Evolutionary conservation across 768 basidiomycete species (phyloP).

Genomic region (Kwoniella sp.): DNA sequence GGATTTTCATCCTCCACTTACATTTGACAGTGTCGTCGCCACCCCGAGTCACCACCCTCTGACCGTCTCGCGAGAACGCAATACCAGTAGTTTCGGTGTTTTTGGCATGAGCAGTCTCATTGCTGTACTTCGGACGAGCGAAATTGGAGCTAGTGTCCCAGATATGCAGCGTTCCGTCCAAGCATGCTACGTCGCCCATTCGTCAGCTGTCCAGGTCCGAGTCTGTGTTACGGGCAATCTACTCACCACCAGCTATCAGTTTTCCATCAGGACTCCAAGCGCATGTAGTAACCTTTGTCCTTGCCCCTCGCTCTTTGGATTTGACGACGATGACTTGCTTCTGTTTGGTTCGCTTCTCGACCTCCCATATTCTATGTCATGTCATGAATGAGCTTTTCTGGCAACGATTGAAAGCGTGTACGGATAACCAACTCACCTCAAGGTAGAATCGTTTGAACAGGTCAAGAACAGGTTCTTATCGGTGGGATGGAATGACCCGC

Average conservation of each 20-base stretch:
- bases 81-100: constrained; percentile 81
- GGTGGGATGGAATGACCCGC: constrained; percentile 90
- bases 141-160: constrained; percentile 93
- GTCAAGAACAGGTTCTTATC: constrained; percentile 82
- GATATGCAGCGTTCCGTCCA: constrained; percentile 87
- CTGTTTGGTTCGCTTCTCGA: constrained; percentile 85
- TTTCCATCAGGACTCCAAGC: constrained; percentile 86
- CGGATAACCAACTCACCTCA: constrained; percentile 59
- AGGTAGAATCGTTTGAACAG: constrained; percentile 89
- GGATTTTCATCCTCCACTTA: constrained; percentile 54
- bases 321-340: constrained; percentile 95
- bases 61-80: constrained; percentile 81
- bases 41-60: constrained; percentile 78
- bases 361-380: constrained; percentile 78
- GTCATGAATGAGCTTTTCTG: constrained; percentile 2
- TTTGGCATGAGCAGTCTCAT: constrained; percentile 83
- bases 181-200: constrained; percentile 76
- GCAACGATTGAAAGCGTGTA: neutral
- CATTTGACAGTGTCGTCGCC: constrained; percentile 94
- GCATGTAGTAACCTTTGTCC: constrained; percentile 84
- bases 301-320: constrained; percentile 87
- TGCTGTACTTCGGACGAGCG: constrained; percentile 77
- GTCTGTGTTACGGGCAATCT: neutral
- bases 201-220: neutral
- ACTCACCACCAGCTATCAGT: constrained; percentile 78